Base-by-base conservation (phyloP, 768 basidiomycete species). In the Lentinula edodes region DNA sequence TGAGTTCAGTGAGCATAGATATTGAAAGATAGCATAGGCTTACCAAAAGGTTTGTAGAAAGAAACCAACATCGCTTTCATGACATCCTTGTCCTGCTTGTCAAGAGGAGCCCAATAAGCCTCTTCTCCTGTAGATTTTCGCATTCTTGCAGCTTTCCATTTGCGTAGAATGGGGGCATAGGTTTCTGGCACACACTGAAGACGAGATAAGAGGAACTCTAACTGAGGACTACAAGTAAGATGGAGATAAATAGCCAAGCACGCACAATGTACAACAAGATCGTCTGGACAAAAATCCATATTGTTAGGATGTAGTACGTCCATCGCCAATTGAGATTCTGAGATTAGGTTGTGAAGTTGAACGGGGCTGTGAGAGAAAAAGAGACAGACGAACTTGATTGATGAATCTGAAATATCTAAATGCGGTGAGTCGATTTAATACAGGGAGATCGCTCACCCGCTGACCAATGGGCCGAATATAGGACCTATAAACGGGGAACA, bases 1-100 rank as follows among this genome's bases (percentile, higher is more conserved):
- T 8, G 7, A n/a, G 5, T 3, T 46, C 9, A 39, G 10, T 13
- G 15, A 9, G 5, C 18, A 16, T 6, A 3, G 6, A 20, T 18
- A 36, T 10, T 13, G 10, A 41, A 28, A 15, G 38, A 39, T 12
- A 15, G 51, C 13, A 52, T 39, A 3, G 39, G 39, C 88, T 58
- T 69, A 90, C 90, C 75, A 70, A 95, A 93, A 1, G 92, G 91
- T 6, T 76, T 83, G 57, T 80, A 86, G 64, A 86, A 86, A 65
- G 87, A 90, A 61, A 83, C 65, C 15, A 76, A 35, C 34, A 93
- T 75, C 1, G 84, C 80, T 10, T 65, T 63, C 3, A 69, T 23
- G 9, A 93, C 68, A 43, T 74, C 77, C 38, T 72, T 74, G 18
- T 82, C 71, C 4, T 73, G 70, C 46, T 70, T 74, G 52, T 93